Evolutionary conservation across 495 filamentous ascomycete species (phyloP).

Genomic region (Bacidia rubella): DNA sequence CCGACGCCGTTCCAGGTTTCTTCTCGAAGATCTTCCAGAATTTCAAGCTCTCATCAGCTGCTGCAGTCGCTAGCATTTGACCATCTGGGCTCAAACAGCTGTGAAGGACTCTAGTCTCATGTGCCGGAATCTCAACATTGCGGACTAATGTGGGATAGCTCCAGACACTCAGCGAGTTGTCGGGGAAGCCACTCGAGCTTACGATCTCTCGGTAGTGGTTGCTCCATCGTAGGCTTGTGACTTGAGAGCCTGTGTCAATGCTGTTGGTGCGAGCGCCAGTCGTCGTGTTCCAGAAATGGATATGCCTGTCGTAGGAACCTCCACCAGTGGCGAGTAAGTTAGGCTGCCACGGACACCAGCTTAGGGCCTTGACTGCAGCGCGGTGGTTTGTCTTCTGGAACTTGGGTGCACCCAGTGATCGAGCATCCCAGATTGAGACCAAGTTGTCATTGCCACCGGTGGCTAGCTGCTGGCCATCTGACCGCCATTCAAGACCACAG

Average conservation of each 20-base stretch:
- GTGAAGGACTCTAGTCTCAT: conserved; percentile 92
- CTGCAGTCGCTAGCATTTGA: conserved; percentile 90
- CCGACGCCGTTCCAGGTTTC: conserved; percentile 58
- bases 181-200: conserved; percentile 93
- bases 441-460: conserved; percentile 98
- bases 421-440: conserved; percentile 97
- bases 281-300: conserved; percentile 99
- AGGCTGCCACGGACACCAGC: conserved; percentile 98
- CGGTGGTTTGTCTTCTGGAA: conserved; percentile 99
- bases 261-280: conserved; percentile 95
- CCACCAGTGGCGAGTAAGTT: conserved; percentile 95
- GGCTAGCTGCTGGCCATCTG: conserved; percentile 89
- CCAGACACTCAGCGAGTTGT: conserved; percentile 97
- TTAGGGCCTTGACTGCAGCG: conserved; percentile 92
- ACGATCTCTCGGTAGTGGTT: conserved; percentile 96
- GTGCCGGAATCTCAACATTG: conserved; percentile 97
- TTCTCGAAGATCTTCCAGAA: conserved; percentile 99
- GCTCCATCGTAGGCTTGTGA: conserved; percentile 90
- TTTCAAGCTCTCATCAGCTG: conserved; percentile 92
- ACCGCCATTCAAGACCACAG: conserved; percentile 93
- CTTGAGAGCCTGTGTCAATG: conserved; percentile 95
- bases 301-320: conserved; percentile 90
- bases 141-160: conserved; percentile 92
- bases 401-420: conserved; percentile 81
- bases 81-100: conserved; percentile 90